A percentile compares a stretch with the other conserved stretches of the same genome.
Conservation (phyloP, 1,284 basidiomycete genomes). For the Trichosporon inkin region DNA sequence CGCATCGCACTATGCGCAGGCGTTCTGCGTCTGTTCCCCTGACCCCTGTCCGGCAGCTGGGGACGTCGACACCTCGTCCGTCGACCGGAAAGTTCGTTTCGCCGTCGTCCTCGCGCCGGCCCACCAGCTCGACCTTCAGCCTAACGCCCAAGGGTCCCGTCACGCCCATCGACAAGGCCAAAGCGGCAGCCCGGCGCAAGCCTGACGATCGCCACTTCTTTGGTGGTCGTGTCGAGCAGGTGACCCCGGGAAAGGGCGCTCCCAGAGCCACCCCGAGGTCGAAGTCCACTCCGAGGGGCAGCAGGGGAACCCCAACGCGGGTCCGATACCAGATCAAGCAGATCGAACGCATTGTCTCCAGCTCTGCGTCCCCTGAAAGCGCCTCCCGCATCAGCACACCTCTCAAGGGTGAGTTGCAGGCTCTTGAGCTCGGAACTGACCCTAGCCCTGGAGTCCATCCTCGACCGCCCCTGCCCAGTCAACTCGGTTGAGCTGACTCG, state of each 20-base stretch:
- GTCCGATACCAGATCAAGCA: constrained; percentile 1
- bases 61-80: not conserved
- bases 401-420: constrained; percentile 1
- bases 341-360: not conserved
- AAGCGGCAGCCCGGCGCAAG: not conserved
- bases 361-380: constrained; percentile 3
- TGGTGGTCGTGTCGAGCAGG: not conserved
- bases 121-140: not conserved
- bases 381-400: constrained; percentile 9
- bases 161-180: not conserved
- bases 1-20: not conserved
- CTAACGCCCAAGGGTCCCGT: not conserved
- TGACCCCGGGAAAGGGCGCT: not conserved
- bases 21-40: not conserved
- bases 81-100: not conserved
- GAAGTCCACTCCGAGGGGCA: not conserved
- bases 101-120: not conserved
- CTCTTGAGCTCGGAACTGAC: not conserved
- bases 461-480: constrained; percentile 5
- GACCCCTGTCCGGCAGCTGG: not conserved
- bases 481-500: constrained; percentile 21
- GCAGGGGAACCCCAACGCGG: not conserved
- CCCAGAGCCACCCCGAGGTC: not conserved
- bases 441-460: constrained; percentile 14
- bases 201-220: not conserved